A percentile compares a stretch with the other conserved stretches of the same genome.
Conservation (phyloP, 768 basidiomycete genomes). For the Chiua virens region DNA sequence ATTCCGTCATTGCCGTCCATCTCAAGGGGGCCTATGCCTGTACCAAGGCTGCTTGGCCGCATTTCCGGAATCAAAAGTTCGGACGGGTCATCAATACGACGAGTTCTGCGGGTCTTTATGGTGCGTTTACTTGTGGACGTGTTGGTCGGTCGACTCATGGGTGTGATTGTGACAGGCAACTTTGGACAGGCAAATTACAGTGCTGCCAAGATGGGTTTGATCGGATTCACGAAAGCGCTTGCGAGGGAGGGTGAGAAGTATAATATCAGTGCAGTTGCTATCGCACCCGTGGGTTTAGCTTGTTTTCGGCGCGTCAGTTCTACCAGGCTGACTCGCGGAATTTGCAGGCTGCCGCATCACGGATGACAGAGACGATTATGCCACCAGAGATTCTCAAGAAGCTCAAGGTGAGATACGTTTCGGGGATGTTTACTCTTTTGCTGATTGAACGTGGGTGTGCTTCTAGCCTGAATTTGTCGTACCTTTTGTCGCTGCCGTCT, state of each 20-base stretch:
- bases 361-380: constrained; percentile 96
- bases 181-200: constrained; percentile 98
- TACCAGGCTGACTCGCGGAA: too few relatives aligned
- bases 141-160: not conserved
- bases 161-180: constrained; percentile 55
- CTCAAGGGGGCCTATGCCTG: constrained; percentile 92
- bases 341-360: constrained; percentile 84
- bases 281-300: constrained; percentile 72
- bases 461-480: constrained; percentile 82
- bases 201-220: constrained; percentile 95
- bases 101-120: constrained; percentile 92
- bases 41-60: constrained; percentile 94
- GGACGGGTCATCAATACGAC: constrained; percentile 94
- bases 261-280: constrained; percentile 79
- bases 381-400: constrained; percentile 92
- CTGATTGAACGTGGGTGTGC: not conserved
- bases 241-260: constrained; percentile 93
- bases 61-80: constrained; percentile 93
- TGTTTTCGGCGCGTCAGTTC: too few relatives aligned
- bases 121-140: constrained; percentile 38
- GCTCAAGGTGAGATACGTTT: constrained; percentile 51
- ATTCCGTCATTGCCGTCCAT: constrained; percentile 85
- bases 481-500: constrained; percentile 86
- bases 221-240: constrained; percentile 90
- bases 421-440: not conserved